These are phyloP conservation scores for Kregervanrija delftensis DNA, from an alignment of 805 yeast genomes.

Conservation along the genomic window DNA sequence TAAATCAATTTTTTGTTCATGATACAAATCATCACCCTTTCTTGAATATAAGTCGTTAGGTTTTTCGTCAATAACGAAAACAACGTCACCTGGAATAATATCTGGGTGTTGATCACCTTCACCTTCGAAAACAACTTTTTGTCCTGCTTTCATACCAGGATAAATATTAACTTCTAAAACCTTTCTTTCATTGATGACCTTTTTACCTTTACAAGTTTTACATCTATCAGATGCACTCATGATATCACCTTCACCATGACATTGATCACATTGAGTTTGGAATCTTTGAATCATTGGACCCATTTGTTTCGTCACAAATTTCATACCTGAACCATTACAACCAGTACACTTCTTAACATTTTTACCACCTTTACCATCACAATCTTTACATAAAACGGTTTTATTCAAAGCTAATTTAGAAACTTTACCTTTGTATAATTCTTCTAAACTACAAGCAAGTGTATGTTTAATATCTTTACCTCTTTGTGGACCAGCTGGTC, in stretches of 20 bases:
- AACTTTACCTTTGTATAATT: slow-evolving; percentile 87
- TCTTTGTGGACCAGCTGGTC: slow-evolving; percentile 76
- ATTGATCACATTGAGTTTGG: slow-evolving; percentile 88
- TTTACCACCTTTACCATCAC: slow-evolving; percentile 97
- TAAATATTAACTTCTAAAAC: slow-evolving; percentile 90
- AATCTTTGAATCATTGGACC: slow-evolving; percentile 99
- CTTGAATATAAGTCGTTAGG: slow-evolving; percentile 79
- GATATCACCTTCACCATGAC: slow-evolving; percentile 89
- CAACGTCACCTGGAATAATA: slow-evolving; percentile 92
- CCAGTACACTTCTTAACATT: slow-evolving; percentile 78
- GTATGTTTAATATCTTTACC: slow-evolving; percentile 91
- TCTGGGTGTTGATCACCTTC: slow-evolving; percentile 98
- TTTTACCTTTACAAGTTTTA: slow-evolving; percentile 81
- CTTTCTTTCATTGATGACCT: slow-evolving; percentile 81
- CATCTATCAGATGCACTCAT: slow-evolving; percentile 85
- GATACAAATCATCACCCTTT: slow-evolving; percentile 80
- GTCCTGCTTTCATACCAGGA: slow-evolving; percentile 96
- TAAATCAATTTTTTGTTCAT: slow-evolving; percentile 83
- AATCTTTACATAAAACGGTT: slow-evolving; percentile 78
- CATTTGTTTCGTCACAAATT: slow-evolving; percentile 93
- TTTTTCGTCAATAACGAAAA: slow-evolving; percentile 86
- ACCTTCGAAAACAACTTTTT: slow-evolving; percentile 82
- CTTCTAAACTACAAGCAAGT: slow-evolving; percentile 81
- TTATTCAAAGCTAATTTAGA: slow-evolving; percentile 91
- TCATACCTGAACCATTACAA: slow-evolving; percentile 91